A percentile compares a stretch with the other conserved stretches of the same genome.
phyloP scores from a whole-genome alignment of 257 asterid genomes.

The Handroanthus guayacan region DNA sequence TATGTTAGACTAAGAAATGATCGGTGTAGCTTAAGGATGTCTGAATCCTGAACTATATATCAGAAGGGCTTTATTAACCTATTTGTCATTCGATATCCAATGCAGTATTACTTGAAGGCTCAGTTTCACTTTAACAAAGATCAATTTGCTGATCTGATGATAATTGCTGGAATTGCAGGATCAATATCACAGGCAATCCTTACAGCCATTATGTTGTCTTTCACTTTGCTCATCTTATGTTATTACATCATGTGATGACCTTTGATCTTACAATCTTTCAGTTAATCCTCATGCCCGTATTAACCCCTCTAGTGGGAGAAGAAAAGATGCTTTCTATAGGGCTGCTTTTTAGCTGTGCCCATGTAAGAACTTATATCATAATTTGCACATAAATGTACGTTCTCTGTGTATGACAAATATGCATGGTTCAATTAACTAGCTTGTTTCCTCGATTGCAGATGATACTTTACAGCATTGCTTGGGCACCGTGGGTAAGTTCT shows the following conservation, averaged over 20 bases:
- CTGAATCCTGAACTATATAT: too few relatives aligned
- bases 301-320: slow-evolving; percentile 3
- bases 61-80: too few relatives aligned
- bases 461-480: slow-evolving; percentile 1
- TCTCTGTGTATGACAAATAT: too few relatives aligned
- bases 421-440: too few relatives aligned
- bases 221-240: neutral
- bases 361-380: neutral
- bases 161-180: slow-evolving; percentile 11
- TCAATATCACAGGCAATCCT: neutral
- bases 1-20: neutral
- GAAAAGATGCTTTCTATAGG: neutral
- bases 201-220: neutral
- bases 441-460: neutral
- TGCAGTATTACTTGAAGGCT: slow-evolving; percentile 16
- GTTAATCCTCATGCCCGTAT: neutral
- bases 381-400: too few relatives aligned
- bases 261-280: neutral
- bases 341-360: neutral
- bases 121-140: slow-evolving; percentile 5
- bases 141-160: slow-evolving; percentile 13
- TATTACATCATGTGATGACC: neutral
- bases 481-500: neutral
- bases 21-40: too few relatives aligned
- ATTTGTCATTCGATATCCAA: neutral